Conservation (phyloP, 176 grass and related monocot species). For the Triticum timopheevii region DNA sequence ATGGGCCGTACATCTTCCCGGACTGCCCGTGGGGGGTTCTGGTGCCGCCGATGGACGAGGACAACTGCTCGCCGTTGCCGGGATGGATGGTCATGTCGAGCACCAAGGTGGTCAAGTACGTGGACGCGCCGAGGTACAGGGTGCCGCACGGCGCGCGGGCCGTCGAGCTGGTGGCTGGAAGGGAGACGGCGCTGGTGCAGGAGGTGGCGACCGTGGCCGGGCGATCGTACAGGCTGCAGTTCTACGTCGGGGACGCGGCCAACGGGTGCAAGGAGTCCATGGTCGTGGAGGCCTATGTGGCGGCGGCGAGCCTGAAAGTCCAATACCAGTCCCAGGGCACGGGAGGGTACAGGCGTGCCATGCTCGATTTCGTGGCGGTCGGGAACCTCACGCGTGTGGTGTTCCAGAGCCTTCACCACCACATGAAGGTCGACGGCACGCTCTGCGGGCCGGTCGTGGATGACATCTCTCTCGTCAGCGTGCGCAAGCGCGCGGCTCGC, state of each 20-base stretch:
- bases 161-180: slow-evolving; percentile 59
- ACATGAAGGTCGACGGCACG: slow-evolving; percentile 48
- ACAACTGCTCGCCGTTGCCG: slow-evolving; percentile 54
- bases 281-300: slow-evolving; percentile 55
- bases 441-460: slow-evolving; percentile 57
- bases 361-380: slow-evolving; percentile 37
- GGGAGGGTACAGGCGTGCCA: slow-evolving; percentile 35
- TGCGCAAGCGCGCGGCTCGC: background rate
- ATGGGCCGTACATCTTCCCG: slow-evolving; percentile 44
- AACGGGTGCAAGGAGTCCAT: slow-evolving; percentile 37
- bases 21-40: slow-evolving; percentile 44
- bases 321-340: slow-evolving; percentile 41
- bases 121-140: slow-evolving; percentile 48
- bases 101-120: slow-evolving; percentile 53
- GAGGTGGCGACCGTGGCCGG: slow-evolving; percentile 38
- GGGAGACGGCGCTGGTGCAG: slow-evolving; percentile 60
- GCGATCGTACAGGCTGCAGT: slow-evolving; percentile 37
- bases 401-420: slow-evolving; percentile 47
- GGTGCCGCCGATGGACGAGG: slow-evolving; percentile 49
- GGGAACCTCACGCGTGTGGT: slow-evolving; percentile 40
- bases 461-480: slow-evolving; percentile 34
- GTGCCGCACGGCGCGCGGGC: slow-evolving; percentile 53
- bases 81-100: slow-evolving; percentile 59
- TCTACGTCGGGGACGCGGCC: slow-evolving; percentile 50
- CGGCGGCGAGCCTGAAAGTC: background rate